Evolutionary conservation across 2,329 filamentous ascomycete species (phyloP).

Genomic region (Sporothrix humicola): DNA sequence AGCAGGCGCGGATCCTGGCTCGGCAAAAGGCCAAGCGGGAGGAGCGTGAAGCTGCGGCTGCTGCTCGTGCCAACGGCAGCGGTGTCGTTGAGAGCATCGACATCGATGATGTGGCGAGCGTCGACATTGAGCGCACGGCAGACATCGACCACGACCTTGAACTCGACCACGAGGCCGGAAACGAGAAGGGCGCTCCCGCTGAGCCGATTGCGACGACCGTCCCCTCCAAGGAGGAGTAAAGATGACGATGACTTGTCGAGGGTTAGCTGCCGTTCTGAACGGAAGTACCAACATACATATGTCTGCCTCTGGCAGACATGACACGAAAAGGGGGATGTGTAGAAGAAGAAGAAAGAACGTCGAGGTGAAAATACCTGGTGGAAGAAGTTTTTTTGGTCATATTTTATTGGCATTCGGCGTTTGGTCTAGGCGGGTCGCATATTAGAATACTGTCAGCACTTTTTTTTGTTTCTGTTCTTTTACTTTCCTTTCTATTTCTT

Average conservation of each 20-base stretch:
- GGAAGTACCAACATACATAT: background rate
- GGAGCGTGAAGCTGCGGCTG: conserved; percentile 18
- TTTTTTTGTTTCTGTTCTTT: conserved; percentile 13
- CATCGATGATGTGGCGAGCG: conserved; percentile 10
- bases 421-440: conserved; percentile 12
- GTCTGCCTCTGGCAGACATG: background rate
- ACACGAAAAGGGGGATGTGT: background rate
- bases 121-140: conserved; percentile 32
- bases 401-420: conserved; percentile 22
- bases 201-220: background rate
- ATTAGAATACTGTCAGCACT: conserved; percentile 10
- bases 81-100: conserved; percentile 21
- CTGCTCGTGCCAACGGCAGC: conserved; percentile 7
- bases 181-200: background rate
- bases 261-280: background rate
- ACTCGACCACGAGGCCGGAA: background rate
- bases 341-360: background rate
- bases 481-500: conserved; percentile 1
- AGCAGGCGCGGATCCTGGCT: conserved; percentile 36
- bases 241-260: background rate
- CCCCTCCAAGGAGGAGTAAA: conserved; percentile 13
- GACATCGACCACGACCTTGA: conserved; percentile 14
- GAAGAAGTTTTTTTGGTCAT: background rate
- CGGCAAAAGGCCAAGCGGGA: conserved; percentile 33
- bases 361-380: background rate